These are phyloP conservation scores for Epichloe gansuensis DNA, from an alignment of 2,329 filamentous ascomycete genomes.

Conservation along the genomic window DNA sequence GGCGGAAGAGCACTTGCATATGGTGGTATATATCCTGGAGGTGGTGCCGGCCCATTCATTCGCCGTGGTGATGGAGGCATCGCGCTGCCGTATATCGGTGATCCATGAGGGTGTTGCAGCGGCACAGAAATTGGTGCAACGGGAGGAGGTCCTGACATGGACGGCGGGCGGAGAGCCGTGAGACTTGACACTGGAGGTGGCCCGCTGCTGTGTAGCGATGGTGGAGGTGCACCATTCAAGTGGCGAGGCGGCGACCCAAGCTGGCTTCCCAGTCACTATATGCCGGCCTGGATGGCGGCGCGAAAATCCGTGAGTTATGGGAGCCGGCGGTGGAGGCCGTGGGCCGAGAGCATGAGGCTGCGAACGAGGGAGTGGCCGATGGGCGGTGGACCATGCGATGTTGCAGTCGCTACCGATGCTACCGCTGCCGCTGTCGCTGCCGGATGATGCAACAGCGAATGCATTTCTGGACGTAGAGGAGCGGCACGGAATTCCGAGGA, in stretches of 20 bases:
- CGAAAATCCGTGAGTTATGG: slow-evolving; percentile 16
- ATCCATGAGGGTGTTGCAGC: slow-evolving; percentile 24
- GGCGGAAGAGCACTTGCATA: slow-evolving; percentile 16
- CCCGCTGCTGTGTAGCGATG: slow-evolving; percentile 18
- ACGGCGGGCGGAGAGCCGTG: slow-evolving; percentile 37
- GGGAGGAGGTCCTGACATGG: slow-evolving; percentile 29
- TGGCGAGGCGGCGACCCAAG: slow-evolving; percentile 36
- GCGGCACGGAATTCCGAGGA: slow-evolving; percentile 15
- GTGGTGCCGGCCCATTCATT: slow-evolving; percentile 28
- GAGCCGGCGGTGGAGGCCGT: slow-evolving; percentile 10
- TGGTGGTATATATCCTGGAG: slow-evolving; percentile 28
- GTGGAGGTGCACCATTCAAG: slow-evolving; percentile 35
- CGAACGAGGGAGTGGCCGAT: slow-evolving; percentile 6
- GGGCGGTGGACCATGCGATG: slow-evolving; percentile 6
- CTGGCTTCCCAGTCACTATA: slow-evolving; percentile 39
- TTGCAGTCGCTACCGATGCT: neutral
- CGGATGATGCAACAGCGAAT: slow-evolving; percentile 10
- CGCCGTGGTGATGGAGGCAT: slow-evolving; percentile 37
- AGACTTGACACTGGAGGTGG: slow-evolving; percentile 21
- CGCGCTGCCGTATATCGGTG: slow-evolving; percentile 28
- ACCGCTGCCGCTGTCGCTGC: neutral
- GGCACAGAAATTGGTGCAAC: slow-evolving; percentile 28
- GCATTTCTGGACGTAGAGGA: slow-evolving; percentile 10
- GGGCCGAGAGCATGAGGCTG: slow-evolving; percentile 16
- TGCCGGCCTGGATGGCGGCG: slow-evolving; percentile 13